phyloP scores from a whole-genome alignment of 345 rosid genomes.

The Gynandropsis gynandra region DNA sequence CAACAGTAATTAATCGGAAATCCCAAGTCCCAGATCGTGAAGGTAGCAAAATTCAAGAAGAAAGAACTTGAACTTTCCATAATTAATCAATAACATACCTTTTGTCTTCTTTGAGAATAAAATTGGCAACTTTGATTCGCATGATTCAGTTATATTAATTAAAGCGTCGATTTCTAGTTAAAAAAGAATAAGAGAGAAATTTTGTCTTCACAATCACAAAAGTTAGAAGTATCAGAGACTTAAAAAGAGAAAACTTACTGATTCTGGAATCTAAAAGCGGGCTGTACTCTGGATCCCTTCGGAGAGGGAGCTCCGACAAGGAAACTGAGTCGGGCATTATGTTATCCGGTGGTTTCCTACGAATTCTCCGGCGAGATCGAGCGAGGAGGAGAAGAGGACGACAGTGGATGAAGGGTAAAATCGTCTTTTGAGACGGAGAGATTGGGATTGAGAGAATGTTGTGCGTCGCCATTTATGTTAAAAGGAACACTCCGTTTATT shows the following conservation, averaged over 20 bases:
- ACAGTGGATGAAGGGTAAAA: conserved; percentile 23
- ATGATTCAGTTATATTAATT: neutral
- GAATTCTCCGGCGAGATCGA: conserved; percentile 26
- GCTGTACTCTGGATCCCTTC: conserved; percentile 37
- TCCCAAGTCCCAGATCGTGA: too few relatives aligned
- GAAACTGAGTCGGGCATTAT: conserved; percentile 33
- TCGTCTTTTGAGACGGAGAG: conserved; percentile 26
- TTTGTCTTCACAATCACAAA: neutral
- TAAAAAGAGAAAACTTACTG: conserved; percentile 25
- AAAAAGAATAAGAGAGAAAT: neutral
- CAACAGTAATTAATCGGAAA: neutral
- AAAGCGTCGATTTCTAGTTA: neutral
- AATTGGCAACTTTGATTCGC: neutral
- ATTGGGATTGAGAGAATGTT: conserved; percentile 23
- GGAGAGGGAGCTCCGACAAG: conserved; percentile 33
- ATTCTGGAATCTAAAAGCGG: conserved; percentile 37
- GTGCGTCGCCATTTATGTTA: conserved; percentile 31
- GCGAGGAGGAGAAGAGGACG: conserved; percentile 21
- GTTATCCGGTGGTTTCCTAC: conserved; percentile 15
- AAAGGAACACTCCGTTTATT: conserved; percentile 20
- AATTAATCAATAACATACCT: too few relatives aligned
- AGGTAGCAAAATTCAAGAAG: too few relatives aligned
- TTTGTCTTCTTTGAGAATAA: neutral
- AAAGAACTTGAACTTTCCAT: too few relatives aligned
- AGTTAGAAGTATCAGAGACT: neutral